Percentiles rank a stretch among this genome's conserved stretches.
Evolutionary conservation across 805 yeast species (phyloP).

Genomic region (Yarrowia sp.): DNA sequence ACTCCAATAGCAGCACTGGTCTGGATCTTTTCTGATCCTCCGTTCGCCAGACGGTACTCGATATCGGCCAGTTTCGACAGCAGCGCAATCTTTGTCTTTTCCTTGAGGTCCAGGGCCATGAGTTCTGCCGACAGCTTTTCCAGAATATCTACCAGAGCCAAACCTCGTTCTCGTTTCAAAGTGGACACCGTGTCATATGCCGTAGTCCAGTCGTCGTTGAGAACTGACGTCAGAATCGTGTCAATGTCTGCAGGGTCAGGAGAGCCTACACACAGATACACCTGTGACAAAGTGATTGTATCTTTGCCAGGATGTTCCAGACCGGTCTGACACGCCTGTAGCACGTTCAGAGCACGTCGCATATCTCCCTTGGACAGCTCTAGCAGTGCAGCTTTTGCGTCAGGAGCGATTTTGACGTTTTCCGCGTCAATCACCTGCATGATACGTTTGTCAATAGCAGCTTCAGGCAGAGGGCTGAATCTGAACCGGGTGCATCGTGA

Average conservation of each 20-base stretch:
- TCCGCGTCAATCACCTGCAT: conserved; percentile 68
- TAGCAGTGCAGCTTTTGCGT: conserved; percentile 65
- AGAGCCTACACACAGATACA: conserved; percentile 93
- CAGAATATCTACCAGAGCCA: conserved; percentile 84
- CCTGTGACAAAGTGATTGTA: conserved; percentile 44
- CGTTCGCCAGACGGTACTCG: conserved; percentile 86
- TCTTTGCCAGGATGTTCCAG: conserved; percentile 46
- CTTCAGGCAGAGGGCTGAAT: conserved; percentile 72
- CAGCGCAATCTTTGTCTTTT: conserved; percentile 58
- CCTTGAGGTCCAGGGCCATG: conserved; percentile 61
- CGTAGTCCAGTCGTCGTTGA: conserved; percentile 86
- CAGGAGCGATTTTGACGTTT: conserved; percentile 51
- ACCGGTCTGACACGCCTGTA: conserved; percentile 91
- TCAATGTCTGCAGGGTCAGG: conserved; percentile 87
- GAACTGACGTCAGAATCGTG: conserved; percentile 66
- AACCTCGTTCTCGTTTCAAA: conserved; percentile 69
- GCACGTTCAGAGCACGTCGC: conserved; percentile 89
- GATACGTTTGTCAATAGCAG: conserved; percentile 66
- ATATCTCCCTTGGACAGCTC: conserved; percentile 87
- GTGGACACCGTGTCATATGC: conserved; percentile 63
- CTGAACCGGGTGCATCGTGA: conserved; percentile 95
- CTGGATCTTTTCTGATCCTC: conserved; percentile 89
- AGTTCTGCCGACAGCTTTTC: conserved; percentile 71
- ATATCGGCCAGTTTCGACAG: conserved; percentile 75
- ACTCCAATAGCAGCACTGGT: conserved; percentile 87